These are phyloP conservation scores for Kodamaea ohmeri DNA, from an alignment of 1,139 yeast species.

Conservation along the genomic window DNA sequence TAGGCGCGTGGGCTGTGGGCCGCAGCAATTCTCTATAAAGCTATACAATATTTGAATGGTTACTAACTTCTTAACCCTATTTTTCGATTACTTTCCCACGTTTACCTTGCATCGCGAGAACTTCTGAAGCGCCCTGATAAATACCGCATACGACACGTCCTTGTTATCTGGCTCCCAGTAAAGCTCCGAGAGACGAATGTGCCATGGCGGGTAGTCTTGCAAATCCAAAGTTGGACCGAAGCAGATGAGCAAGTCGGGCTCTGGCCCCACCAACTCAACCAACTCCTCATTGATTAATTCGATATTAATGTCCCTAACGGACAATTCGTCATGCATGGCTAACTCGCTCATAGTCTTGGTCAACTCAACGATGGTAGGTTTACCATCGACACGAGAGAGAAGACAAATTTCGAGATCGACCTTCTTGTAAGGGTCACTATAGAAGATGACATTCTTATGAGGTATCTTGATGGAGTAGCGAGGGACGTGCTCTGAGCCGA, in stretches of 20 bases:
- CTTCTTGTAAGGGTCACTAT: slow-evolving; percentile 30
- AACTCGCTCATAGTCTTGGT: slow-evolving; percentile 83
- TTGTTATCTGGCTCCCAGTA: slow-evolving; percentile 87
- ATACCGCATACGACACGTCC: slow-evolving; percentile 79
- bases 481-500: slow-evolving; percentile 71
- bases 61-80: too few species aligned
- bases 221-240: slow-evolving; percentile 86
- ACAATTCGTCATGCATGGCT: slow-evolving; percentile 59
- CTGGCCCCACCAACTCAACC: slow-evolving; percentile 73
- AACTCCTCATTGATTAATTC: slow-evolving; percentile 74
- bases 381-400: slow-evolving; percentile 78
- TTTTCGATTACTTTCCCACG: slow-evolving; percentile 59
- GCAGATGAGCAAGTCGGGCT: slow-evolving; percentile 82
- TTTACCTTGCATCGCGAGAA: slow-evolving; percentile 82
- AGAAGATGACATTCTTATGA: slow-evolving; percentile 50
- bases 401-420: slow-evolving; percentile 63
- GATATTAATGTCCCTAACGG: slow-evolving; percentile 67
- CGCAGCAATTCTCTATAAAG: slow-evolving; percentile 2
- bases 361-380: slow-evolving; percentile 83
- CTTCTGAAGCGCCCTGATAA: slow-evolving; percentile 76
- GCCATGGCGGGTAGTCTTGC: slow-evolving; percentile 99
- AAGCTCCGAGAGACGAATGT: slow-evolving; percentile 82
- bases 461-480: slow-evolving; percentile 59
- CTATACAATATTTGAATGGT: neutral
- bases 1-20: neutral